Percentiles rank a stretch among this genome's conserved stretches.
Evolutionary conservation across 2,329 filamentous ascomycete species (phyloP).

Genomic region (Thelonectria discophora): DNA sequence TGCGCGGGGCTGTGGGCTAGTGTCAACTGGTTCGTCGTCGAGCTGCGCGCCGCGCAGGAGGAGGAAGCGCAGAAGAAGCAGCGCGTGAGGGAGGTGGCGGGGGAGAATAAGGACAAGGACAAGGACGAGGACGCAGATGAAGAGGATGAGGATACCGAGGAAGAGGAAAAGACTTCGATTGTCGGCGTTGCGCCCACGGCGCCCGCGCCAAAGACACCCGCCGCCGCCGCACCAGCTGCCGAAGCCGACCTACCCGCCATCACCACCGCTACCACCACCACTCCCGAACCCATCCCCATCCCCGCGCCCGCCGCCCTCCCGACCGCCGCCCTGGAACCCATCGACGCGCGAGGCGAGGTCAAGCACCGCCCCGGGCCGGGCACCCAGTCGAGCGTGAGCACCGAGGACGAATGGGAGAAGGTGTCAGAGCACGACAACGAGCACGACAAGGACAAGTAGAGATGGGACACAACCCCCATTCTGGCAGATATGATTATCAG

Average conservation of each 20-base stretch:
- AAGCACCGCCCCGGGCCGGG: slow-evolving; percentile 58
- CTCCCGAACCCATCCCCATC: slow-evolving; percentile 8
- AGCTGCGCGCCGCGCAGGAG: slow-evolving; percentile 58
- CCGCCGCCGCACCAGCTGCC: slow-evolving; percentile 13
- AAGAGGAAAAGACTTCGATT: slow-evolving; percentile 53
- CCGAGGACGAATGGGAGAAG: slow-evolving; percentile 98
- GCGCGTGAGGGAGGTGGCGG: too few relatives aligned
- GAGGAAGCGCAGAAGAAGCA: slow-evolving; percentile 43
- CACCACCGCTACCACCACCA: too few relatives aligned
- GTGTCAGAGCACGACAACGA: slow-evolving; percentile 81
- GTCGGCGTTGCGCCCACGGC: slow-evolving; percentile 2
- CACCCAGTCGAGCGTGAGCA: slow-evolving; percentile 71
- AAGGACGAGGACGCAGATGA: slow-evolving; percentile 38
- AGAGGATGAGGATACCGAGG: slow-evolving; percentile 44
- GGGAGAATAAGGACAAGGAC: too few relatives aligned
- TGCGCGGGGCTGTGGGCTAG: slow-evolving; percentile 87
- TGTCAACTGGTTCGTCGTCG: slow-evolving; percentile 95
- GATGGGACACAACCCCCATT: not conserved
- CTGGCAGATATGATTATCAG: too few relatives aligned
- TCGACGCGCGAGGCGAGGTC: slow-evolving; percentile 55
- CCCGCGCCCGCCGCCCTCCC: slow-evolving; percentile 30
- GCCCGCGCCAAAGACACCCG: slow-evolving; percentile 28
- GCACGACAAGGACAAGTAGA: slow-evolving; percentile 65
- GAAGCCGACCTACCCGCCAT: too few relatives aligned
- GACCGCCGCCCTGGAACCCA: slow-evolving; percentile 54